Base-by-base conservation (phyloP, 345 rosid genomes). In the Murraya koenigii region DNA sequence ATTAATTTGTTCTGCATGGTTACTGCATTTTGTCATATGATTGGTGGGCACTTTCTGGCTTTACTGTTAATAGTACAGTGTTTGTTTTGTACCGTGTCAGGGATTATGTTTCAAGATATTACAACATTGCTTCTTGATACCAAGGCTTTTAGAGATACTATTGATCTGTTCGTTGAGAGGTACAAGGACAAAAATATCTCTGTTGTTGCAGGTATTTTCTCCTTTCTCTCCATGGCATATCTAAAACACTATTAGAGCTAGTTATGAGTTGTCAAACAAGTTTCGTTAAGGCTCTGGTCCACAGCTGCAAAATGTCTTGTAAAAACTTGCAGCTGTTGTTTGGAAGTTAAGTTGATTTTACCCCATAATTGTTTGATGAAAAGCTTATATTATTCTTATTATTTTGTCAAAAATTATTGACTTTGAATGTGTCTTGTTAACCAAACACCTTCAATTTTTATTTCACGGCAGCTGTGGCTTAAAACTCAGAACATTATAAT, bases 71-170 rank as follows among this genome's bases (percentile, higher is more conserved):
- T 2, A 38, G 26, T 35, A 22, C 49, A 38, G 10, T 30, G 17
- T 35, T 17, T 28, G n/a, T 60, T 39, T 32, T 52, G 52, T 73
- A 22, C 22, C 63, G 67, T 72, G 58, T 78, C 80, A 95, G 99
- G 99, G 84, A 92, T 95, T 80, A 56, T 92, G 86, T 95, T 95
- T 85, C 98, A 93, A 71, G 97, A 91, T 81, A 91, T 91, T 85
- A 93, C 97, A 2, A 93, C 97, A 33, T 86, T 93, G 79, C 93
- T 93, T 78, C 90, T 91, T 2, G 95, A 93, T 74, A 78, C 82
- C 5, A 87, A 82, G 80, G 97, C 95, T 69, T 93, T 93, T 75
- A 87, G 69, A 79, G 95, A 93, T 74, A 90, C 95, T n/a, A 85
- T 93, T 72, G 90, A 90, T 87, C 79, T 91, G 91, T 93, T 93